Base-by-base conservation (phyloP, 2,329 filamentous ascomycete genomes). In the Pseudocercospora pini-densiflorae region DNA sequence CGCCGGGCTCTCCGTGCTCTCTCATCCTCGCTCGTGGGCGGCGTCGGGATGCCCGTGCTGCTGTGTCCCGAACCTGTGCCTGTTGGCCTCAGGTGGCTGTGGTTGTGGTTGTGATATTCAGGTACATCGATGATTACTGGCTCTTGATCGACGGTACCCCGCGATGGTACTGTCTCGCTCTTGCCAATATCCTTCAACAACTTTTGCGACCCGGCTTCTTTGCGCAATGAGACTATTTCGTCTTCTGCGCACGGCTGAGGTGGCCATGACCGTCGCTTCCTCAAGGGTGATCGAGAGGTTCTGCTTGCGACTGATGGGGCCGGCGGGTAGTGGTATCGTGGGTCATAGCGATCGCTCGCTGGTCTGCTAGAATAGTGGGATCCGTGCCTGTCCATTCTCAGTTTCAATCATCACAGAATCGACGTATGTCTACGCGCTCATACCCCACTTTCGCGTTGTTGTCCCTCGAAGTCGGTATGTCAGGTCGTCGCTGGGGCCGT, bases 181-280 rank as follows among this genome's bases (percentile, higher is more conserved):
- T 75, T 64, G 81, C 82, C 62, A 70, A 73, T 51, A 71, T 76
- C 59, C 71, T 70, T 71, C 43, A 77, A 66, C 40, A 77, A 70
- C 36, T 74, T 71, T 29, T 79, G 78, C 51, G 77, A 73, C 27
- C 83, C 82, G 72, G 86, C 79, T 75, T 93, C 91, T 75, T 84
- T 87, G 5, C 85, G 85, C 43, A 92, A 78, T 7, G 90, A 87
- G 14, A 81, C 83, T 16, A 76, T 80, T 76, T 92, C 91, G 75
- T 93, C 90, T 76, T 94, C 91, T 57, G 90, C 89, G 40, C 79
- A 88, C 3, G 90, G 89, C 19, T 83, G 82, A 1, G 90, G 90
- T 5, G 90, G 88, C 75, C 82, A 84, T 67, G 77, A 73, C 51
- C 74, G 70, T 59, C 69, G 70, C 61, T 65, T 70, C 63, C 63